These are phyloP conservation scores for Trichoderma virens DNA, from an alignment of 495 filamentous ascomycete species.

Conservation along the genomic window DNA sequence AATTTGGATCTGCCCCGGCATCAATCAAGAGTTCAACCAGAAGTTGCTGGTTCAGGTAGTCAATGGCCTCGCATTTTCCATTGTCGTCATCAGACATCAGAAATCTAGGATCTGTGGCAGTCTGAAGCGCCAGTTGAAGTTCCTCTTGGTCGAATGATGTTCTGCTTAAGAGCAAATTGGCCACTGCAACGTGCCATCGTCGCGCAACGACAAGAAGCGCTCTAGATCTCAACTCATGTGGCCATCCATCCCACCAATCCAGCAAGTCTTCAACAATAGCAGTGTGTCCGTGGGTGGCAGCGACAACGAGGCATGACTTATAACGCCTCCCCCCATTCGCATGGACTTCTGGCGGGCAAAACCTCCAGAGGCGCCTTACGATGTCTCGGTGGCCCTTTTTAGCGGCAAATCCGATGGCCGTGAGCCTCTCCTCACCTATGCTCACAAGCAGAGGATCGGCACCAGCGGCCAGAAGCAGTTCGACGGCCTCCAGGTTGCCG, in stretches of 20 bases:
- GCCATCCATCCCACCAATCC: neutral
- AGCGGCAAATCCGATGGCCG: neutral
- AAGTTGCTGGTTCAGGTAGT: constrained; percentile 1
- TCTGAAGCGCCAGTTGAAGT: neutral
- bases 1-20: neutral
- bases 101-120: neutral
- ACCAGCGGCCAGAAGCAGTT: neutral
- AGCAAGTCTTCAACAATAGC: neutral
- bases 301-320: neutral
- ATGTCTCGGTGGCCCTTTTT: neutral
- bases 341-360: neutral
- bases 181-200: neutral
- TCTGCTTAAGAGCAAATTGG: neutral
- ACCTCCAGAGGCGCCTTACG: neutral
- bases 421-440: neutral
- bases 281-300: neutral
- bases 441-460: neutral
- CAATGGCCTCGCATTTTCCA: neutral
- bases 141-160: neutral
- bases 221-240: neutral
- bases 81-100: neutral
- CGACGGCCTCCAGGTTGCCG: neutral
- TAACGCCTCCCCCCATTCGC: neutral
- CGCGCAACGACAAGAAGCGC: neutral
- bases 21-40: neutral